Evolutionary conservation across 768 basidiomycete genomes (phyloP).

Genomic region (Omphalotus guepiniiformis): DNA sequence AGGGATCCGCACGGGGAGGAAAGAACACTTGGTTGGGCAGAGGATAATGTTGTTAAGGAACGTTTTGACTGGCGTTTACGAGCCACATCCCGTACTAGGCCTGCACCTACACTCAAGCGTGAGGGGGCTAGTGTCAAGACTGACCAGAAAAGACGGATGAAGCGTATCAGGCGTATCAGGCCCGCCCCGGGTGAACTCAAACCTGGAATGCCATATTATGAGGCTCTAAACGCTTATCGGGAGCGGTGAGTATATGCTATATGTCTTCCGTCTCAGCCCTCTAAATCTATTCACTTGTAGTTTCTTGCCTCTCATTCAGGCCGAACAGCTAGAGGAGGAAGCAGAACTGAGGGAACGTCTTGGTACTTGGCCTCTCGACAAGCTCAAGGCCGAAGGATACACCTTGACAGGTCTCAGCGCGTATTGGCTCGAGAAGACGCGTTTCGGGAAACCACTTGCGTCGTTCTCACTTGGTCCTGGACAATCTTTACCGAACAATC

Average conservation of each 20-base stretch:
- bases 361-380: constrained; percentile 58
- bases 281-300: constrained; percentile 20
- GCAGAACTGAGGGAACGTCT: constrained; percentile 58
- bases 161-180: constrained; percentile 33
- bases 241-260: constrained; percentile 37
- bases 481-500: constrained; percentile 55
- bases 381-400: constrained; percentile 68
- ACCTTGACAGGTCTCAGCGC: constrained; percentile 60
- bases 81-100: constrained; percentile 30
- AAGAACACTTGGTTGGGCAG: too few relatives aligned
- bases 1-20: too few relatives aligned
- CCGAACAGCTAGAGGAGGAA: constrained; percentile 65
- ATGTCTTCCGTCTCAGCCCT: not conserved
- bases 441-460: constrained; percentile 63
- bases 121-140: constrained; percentile 1
- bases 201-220: constrained; percentile 39
- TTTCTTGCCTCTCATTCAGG: constrained; percentile 43
- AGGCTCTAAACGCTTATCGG: constrained; percentile 50
- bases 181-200: constrained; percentile 30
- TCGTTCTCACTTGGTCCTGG: constrained; percentile 65
- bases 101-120: not conserved
- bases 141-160: constrained; percentile 12
- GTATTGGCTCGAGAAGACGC: constrained; percentile 64
- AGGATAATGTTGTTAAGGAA: too few relatives aligned
- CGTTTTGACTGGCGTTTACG: constrained; percentile 64